Percentiles rank a stretch among this genome's conserved stretches.
phyloP scores from a whole-genome alignment of 352 stramenopile genomes.

The Phytophthora vignae region DNA sequence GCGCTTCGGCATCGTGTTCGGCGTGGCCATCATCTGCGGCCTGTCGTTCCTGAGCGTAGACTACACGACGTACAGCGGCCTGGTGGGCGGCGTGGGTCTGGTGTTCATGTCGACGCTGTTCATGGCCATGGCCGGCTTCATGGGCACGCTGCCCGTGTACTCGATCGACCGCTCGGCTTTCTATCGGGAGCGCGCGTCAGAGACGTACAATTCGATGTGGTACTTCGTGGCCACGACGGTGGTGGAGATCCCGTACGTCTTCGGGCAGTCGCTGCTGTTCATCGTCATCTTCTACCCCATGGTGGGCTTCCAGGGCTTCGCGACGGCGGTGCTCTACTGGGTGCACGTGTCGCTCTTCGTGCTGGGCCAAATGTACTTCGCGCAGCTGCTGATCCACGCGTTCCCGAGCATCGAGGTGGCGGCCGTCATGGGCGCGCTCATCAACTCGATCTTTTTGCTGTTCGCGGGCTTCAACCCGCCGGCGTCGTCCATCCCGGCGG shows the following conservation, averaged over 20 bases:
- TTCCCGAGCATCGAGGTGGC: constrained; percentile 34
- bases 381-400: constrained; percentile 56
- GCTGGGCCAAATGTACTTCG: constrained; percentile 48
- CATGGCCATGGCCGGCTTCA: constrained; percentile 65
- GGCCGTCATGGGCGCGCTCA: constrained; percentile 51
- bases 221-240: constrained; percentile 23
- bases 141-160: constrained; percentile 49
- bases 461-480: constrained; percentile 18
- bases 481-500: constrained; percentile 6
- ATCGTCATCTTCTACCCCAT: constrained; percentile 51
- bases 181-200: constrained; percentile 21
- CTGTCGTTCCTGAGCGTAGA: constrained; percentile 23
- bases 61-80: constrained; percentile 28
- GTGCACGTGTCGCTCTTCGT: constrained; percentile 15
- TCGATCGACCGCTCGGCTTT: constrained; percentile 48
- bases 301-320: constrained; percentile 46
- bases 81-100: constrained; percentile 31
- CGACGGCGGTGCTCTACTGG: constrained; percentile 24
- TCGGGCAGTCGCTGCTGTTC: constrained; percentile 39
- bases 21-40: constrained; percentile 25
- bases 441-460: constrained; percentile 20
- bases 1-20: constrained; percentile 19
- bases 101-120: constrained; percentile 84
- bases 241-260: constrained; percentile 38
- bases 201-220: constrained; percentile 31